Percentiles rank a stretch among this genome's conserved stretches.
phyloP scores from a whole-genome alignment of 345 rosid genomes.

The Pistacia integerrima region DNA sequence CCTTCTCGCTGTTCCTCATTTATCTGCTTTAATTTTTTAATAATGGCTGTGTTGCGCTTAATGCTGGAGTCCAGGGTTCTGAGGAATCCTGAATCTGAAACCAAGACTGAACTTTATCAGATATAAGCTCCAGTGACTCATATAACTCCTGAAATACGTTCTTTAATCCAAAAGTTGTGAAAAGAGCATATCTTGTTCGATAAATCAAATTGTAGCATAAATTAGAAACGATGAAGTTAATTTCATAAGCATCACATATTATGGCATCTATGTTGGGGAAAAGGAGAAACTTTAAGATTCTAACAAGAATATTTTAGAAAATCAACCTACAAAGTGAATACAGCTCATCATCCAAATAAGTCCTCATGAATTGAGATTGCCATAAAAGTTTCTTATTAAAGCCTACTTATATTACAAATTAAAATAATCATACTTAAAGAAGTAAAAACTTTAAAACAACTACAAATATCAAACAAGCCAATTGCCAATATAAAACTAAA shows the following conservation, averaged over 20 bases:
- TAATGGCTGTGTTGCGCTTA: constrained; percentile 91
- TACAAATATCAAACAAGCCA: background rate
- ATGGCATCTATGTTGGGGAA: too few relatives aligned
- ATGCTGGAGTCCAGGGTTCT: constrained; percentile 96
- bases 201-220: background rate
- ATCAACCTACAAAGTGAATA: too few relatives aligned
- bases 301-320: too few relatives aligned
- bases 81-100: constrained; percentile 77
- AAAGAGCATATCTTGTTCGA: background rate
- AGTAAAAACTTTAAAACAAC: background rate
- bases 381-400: background rate
- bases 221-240: background rate
- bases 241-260: too few relatives aligned
- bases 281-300: too few relatives aligned
- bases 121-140: constrained; percentile 20
- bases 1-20: constrained; percentile 94
- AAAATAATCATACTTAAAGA: background rate
- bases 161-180: background rate
- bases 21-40: constrained; percentile 88
- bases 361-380: background rate
- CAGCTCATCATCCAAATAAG: background rate
- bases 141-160: background rate
- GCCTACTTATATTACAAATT: background rate
- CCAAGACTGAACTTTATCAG: constrained; percentile 30
- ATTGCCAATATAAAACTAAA: constrained; percentile 1